Percentiles rank a stretch among this genome's conserved stretches.
Conservation (phyloP, 1,284 basidiomycete genomes). For the Ustilago xerochloae region DNA sequence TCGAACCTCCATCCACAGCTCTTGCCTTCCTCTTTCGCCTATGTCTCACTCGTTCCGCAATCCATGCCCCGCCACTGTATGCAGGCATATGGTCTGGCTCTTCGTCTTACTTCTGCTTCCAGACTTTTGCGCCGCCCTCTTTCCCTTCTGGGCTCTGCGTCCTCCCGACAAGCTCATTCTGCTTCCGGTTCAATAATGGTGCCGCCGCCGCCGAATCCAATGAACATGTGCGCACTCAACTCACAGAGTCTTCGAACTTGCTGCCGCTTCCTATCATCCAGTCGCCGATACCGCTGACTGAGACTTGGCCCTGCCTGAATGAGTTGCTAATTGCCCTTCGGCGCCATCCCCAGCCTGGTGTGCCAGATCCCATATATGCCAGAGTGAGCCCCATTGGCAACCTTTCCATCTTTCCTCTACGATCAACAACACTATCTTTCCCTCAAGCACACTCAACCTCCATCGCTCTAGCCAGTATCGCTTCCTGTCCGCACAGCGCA, state of each 20-base stretch:
- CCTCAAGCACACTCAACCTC: conserved; percentile 7
- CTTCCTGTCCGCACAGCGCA: conserved; percentile 28
- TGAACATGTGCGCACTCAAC: too few species aligned
- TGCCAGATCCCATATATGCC: conserved; percentile 28
- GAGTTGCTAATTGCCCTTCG: background rate
- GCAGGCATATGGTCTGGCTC: background rate
- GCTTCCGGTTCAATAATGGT: background rate
- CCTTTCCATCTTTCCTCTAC: background rate
- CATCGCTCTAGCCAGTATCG: conserved; percentile 7
- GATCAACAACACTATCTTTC: background rate
- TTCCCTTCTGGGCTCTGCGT: background rate
- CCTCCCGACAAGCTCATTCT: background rate
- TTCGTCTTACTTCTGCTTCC: background rate
- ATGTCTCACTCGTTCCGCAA: conserved; percentile 24
- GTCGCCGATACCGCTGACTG: conserved; percentile 15
- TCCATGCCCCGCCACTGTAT: conserved; percentile 11
- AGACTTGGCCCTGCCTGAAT: conserved; percentile 1
- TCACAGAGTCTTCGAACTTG: background rate
- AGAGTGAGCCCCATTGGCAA: background rate
- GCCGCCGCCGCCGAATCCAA: too few species aligned
- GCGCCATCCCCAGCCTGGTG: background rate
- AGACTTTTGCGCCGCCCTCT: background rate
- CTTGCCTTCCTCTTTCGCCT: background rate
- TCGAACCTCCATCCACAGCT: conserved; percentile 5
- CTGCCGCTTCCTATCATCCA: background rate